These are phyloP conservation scores for Linnemannia hyalina DNA, from an alignment of 192 early-diverging fungal species.

Conservation along the genomic window DNA sequence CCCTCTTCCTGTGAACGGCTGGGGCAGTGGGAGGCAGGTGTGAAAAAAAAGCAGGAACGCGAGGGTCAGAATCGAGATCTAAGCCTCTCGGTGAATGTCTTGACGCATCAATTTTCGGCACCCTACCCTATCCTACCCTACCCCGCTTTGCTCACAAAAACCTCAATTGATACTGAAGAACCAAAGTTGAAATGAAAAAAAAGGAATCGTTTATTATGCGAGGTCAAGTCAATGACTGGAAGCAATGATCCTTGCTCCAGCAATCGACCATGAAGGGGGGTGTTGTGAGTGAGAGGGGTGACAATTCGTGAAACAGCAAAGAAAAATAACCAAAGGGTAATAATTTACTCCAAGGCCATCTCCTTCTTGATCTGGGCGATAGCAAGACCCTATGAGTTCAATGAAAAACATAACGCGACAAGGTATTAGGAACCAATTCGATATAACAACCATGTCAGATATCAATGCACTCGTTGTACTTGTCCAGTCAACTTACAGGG, in stretches of 20 bases:
- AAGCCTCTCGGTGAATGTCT: background rate
- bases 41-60: conserved; percentile 7
- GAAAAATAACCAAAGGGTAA: background rate
- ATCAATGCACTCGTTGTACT: background rate
- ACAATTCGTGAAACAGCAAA: background rate
- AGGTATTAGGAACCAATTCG: background rate
- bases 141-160: background rate
- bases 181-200: conserved; percentile 8
- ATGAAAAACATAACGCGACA: background rate
- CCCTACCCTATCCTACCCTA: background rate
- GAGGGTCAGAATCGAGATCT: background rate
- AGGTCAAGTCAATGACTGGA: background rate
- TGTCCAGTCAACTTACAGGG: conserved; percentile 63
- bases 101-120: background rate
- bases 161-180: background rate
- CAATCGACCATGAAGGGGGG: background rate
- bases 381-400: conserved; percentile 75
- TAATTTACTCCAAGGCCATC: conserved; percentile 80
- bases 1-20: background rate
- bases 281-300: background rate
- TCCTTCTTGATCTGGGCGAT: conserved; percentile 97
- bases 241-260: background rate
- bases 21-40: background rate
- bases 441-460: background rate
- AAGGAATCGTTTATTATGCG: conserved; percentile 20